Evolutionary conservation across 2,329 filamentous ascomycete species (phyloP).

Genomic region (Elsinoe australis): DNA sequence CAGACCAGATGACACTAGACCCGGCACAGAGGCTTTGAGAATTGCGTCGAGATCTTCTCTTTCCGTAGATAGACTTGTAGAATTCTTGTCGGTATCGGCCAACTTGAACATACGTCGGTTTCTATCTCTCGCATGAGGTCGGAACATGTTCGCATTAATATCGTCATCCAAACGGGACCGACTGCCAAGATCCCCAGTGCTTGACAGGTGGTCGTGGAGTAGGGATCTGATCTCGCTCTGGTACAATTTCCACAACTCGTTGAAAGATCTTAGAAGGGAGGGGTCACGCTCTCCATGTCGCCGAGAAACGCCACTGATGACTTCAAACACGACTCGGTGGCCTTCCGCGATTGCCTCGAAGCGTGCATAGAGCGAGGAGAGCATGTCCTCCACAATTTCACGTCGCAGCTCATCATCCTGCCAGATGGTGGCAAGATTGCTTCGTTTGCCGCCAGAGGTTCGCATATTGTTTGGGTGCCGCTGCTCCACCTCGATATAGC

Average conservation of each 20-base stretch:
- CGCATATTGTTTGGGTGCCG: slow-evolving; percentile 76
- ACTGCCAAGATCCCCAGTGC: slow-evolving; percentile 66
- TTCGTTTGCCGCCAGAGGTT: slow-evolving; percentile 35
- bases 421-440: slow-evolving; percentile 29
- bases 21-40: slow-evolving; percentile 83
- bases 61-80: slow-evolving; percentile 69
- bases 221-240: slow-evolving; percentile 95
- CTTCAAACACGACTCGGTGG: slow-evolving; percentile 87
- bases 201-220: slow-evolving; percentile 91
- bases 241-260: slow-evolving; percentile 94
- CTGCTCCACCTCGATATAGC: slow-evolving; percentile 86
- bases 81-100: slow-evolving; percentile 73
- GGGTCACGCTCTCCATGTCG: slow-evolving; percentile 61
- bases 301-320: slow-evolving; percentile 75
- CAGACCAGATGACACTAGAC: slow-evolving; percentile 54
- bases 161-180: slow-evolving; percentile 46
- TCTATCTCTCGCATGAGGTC: slow-evolving; percentile 42
- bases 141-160: slow-evolving; percentile 46
- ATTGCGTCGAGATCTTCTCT: slow-evolving; percentile 86
- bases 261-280: slow-evolving; percentile 77
- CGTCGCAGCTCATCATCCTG: slow-evolving; percentile 51
- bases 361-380: slow-evolving; percentile 90
- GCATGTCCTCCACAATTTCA: slow-evolving; percentile 80
- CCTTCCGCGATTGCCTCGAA: slow-evolving; percentile 96
- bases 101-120: slow-evolving; percentile 73